These are phyloP conservation scores for Coniella vitis DNA, from an alignment of 2,329 filamentous ascomycete species.

Conservation along the genomic window DNA sequence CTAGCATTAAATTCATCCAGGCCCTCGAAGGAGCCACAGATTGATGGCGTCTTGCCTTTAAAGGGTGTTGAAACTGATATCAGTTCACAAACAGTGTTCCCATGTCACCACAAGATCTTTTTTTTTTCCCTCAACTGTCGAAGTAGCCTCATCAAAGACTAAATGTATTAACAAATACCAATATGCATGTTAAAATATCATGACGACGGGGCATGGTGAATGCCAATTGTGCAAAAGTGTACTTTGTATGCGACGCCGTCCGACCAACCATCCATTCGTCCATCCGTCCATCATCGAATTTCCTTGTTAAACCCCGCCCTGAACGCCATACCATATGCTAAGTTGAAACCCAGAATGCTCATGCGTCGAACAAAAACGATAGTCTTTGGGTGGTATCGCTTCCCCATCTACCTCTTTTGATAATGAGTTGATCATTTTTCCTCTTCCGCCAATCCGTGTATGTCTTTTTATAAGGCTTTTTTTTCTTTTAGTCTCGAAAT, in stretches of 20 bases:
- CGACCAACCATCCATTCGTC: neutral
- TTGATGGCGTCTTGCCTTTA: no score
- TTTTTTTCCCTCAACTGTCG: neutral
- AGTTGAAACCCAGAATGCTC: conserved; percentile 8
- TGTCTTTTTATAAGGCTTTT: neutral
- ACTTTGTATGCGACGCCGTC: neutral
- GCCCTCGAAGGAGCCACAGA: no score
- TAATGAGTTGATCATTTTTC: conserved; percentile 17
- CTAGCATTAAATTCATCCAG: no score
- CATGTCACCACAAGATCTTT: no score
- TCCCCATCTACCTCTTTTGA: conserved; percentile 9
- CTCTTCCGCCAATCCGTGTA: no score
- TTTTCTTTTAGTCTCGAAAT: no score
- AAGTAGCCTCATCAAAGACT: neutral
- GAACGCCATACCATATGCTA: conserved; percentile 11
- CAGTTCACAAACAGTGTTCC: no score
- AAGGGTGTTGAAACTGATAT: no score
- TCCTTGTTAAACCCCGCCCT: neutral
- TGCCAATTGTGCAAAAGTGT: conserved; percentile 1
- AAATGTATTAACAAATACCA: neutral
- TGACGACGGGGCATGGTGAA: conserved; percentile 6
- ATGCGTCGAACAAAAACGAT: conserved; percentile 2
- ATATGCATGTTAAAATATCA: conserved; percentile 15
- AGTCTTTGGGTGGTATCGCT: neutral
- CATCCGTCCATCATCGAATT: neutral